Percentiles rank a stretch among this genome's conserved stretches.
These are phyloP conservation scores for Ophiostoma quercus DNA, from an alignment of 2,329 filamentous ascomycete species.

Conservation along the genomic window DNA sequence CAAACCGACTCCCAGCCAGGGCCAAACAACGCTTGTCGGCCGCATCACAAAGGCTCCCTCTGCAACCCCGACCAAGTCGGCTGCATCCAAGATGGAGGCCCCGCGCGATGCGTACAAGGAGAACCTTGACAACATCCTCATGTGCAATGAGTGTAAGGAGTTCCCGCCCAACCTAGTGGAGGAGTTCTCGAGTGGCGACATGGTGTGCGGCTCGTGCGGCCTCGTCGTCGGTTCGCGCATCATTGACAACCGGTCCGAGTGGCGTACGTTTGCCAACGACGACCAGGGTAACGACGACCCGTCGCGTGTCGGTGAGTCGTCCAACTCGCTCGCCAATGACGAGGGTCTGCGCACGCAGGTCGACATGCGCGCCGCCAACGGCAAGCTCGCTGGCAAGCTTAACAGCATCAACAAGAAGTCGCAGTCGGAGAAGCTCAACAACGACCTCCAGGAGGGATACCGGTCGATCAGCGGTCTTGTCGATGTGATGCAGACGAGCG, in stretches of 20 bases:
- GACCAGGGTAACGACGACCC: slow-evolving; percentile 95
- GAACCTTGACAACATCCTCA: slow-evolving; percentile 78
- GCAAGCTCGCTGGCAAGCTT: slow-evolving; percentile 29
- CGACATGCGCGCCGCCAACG: slow-evolving; percentile 29
- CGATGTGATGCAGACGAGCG: slow-evolving; percentile 75
- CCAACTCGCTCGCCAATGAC: slow-evolving; percentile 62
- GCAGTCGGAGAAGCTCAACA: slow-evolving; percentile 30
- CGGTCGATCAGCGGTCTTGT: slow-evolving; percentile 84
- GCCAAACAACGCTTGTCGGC: slow-evolving; percentile 17
- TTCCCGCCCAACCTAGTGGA: slow-evolving; percentile 88
- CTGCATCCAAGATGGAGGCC: slow-evolving; percentile 21
- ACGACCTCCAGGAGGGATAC: slow-evolving; percentile 62
- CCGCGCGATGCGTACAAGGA: slow-evolving; percentile 53
- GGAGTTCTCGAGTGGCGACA: slow-evolving; percentile 86
- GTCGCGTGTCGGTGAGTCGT: slow-evolving; percentile 92
- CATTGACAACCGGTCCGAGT: slow-evolving; percentile 94
- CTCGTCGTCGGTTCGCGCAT: slow-evolving; percentile 85
- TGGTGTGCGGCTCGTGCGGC: slow-evolving; percentile 87
- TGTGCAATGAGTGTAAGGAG: slow-evolving; percentile 88
- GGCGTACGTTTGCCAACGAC: slow-evolving; percentile 98
- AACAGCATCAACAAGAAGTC: slow-evolving; percentile 32
- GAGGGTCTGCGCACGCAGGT: slow-evolving; percentile 30
- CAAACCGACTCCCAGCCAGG: not conserved
- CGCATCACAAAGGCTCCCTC: not conserved
- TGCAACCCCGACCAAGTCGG: not conserved